Percentiles rank a stretch among this genome's conserved stretches.
Evolutionary conservation across 1,284 basidiomycete species (phyloP).

Genomic region (Leucoagaricus sp.): DNA sequence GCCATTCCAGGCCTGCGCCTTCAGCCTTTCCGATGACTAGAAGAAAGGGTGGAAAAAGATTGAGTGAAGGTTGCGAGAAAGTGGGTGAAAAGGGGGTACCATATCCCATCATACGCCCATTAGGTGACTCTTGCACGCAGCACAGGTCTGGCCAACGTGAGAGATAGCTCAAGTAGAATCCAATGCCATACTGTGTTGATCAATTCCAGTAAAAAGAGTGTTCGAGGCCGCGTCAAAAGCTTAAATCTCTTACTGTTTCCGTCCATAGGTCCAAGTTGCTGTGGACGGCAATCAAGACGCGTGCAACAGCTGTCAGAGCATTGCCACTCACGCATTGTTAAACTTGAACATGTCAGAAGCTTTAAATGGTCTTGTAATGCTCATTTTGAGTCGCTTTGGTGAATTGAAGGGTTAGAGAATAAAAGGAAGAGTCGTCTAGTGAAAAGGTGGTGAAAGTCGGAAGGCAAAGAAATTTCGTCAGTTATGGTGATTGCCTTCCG

Average conservation of each 20-base stretch:
- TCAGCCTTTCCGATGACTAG: conserved; percentile 88
- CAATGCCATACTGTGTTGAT: conserved; percentile 69
- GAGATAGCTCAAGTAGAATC: conserved; percentile 87
- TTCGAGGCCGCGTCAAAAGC: background rate
- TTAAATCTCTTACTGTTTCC: conserved; percentile 67
- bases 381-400: conserved; percentile 74
- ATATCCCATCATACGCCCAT: conserved; percentile 84
- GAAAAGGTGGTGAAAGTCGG: conserved; percentile 4
- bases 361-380: conserved; percentile 78
- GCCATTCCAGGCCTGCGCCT: conserved; percentile 72
- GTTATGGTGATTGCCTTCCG: too few relatives aligned
- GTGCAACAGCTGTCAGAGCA: background rate
- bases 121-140: conserved; percentile 76
- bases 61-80: background rate
- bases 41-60: background rate
- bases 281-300: conserved; percentile 14
- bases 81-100: conserved; percentile 49
- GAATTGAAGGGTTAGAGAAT: too few relatives aligned
- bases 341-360: conserved; percentile 90
- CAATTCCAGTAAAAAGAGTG: background rate
- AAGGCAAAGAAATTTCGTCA: conserved; percentile 10
- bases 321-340: conserved; percentile 74
- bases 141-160: conserved; percentile 90
- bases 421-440: background rate
- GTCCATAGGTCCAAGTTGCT: conserved; percentile 95